phyloP scores from a whole-genome alignment of 768 basidiomycete genomes.

The Sarcomyxa edulis region DNA sequence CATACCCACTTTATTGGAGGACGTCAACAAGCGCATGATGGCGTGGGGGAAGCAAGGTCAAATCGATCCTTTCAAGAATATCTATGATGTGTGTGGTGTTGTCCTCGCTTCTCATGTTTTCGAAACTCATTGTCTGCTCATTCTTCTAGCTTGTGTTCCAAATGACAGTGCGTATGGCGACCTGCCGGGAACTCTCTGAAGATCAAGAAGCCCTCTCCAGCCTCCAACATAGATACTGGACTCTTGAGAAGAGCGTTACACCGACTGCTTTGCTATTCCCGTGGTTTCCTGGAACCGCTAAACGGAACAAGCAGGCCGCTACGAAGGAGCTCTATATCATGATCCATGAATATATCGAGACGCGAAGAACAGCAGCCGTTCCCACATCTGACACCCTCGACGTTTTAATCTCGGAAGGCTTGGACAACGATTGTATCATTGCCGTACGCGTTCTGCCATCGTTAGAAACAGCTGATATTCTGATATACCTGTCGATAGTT shows the following conservation, averaged over 20 bases:
- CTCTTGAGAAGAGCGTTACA: slow-evolving; percentile 64
- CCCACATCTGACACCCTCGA: slow-evolving; percentile 64
- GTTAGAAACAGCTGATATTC: slow-evolving; percentile 10
- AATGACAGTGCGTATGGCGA: slow-evolving; percentile 61
- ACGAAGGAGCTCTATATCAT: slow-evolving; percentile 77
- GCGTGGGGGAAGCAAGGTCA: slow-evolving; percentile 60
- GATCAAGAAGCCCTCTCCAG: slow-evolving; percentile 55
- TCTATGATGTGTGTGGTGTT: slow-evolving; percentile 47
- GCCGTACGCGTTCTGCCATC: slow-evolving; percentile 43
- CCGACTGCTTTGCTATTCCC: slow-evolving; percentile 69
- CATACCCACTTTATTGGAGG: slow-evolving; percentile 58
- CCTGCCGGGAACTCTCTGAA: slow-evolving; percentile 66
- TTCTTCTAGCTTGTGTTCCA: slow-evolving; percentile 60
- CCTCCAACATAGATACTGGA: slow-evolving; percentile 61
- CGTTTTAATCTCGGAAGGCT: slow-evolving; percentile 64
- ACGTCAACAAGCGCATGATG: slow-evolving; percentile 55
- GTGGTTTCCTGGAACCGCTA: slow-evolving; percentile 72
- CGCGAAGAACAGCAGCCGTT: slow-evolving; percentile 50
- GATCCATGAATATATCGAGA: slow-evolving; percentile 47
- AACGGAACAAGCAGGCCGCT: slow-evolving; percentile 64
- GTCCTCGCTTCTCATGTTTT: neutral
- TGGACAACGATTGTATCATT: slow-evolving; percentile 63
- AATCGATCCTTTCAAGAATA: slow-evolving; percentile 67
- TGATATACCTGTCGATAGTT: slow-evolving; percentile 39
- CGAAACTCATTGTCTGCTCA: slow-evolving; percentile 6